A percentile compares a stretch with the other conserved stretches of the same genome.
Conservation (phyloP, 495 filamentous ascomycete species). For the Patellaria atrata region DNA sequence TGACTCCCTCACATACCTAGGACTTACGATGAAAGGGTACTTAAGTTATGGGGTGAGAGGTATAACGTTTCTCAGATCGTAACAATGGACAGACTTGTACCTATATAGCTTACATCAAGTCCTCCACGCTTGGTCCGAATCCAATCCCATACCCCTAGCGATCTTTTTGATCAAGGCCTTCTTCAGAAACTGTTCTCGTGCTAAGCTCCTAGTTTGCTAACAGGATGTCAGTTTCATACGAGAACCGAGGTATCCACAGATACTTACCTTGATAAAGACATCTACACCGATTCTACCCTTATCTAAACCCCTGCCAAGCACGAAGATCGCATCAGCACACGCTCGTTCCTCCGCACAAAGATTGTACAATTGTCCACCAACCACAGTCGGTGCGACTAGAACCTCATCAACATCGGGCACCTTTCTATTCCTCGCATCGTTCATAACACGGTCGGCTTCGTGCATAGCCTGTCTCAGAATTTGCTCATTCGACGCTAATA, state of each 20-base stretch:
- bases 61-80: no score
- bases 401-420: conserved; percentile 70
- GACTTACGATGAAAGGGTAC: no score
- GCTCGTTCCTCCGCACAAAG: conserved; percentile 74
- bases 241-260: conserved; percentile 2
- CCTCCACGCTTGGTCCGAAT: conserved; percentile 18
- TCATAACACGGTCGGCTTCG: conserved; percentile 67
- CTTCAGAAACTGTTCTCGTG: conserved; percentile 81
- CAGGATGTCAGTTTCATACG: neutral
- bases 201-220: conserved; percentile 62
- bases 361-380: conserved; percentile 82
- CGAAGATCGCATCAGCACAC: conserved; percentile 70
- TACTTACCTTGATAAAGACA: conserved; percentile 57
- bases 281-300: conserved; percentile 63
- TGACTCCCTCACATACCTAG: no score
- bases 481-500: conserved; percentile 60
- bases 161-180: conserved; percentile 85
- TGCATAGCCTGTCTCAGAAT: conserved; percentile 62
- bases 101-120: no score
- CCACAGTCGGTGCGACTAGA: conserved; percentile 84
- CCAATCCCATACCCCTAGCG: conserved; percentile 65
- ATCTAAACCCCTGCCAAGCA: conserved; percentile 70
- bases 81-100: no score
- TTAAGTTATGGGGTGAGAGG: no score
- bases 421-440: conserved; percentile 38